Evolutionary conservation across 495 filamentous ascomycete genomes (phyloP).

Genomic region (Pyrenula aspistea): DNA sequence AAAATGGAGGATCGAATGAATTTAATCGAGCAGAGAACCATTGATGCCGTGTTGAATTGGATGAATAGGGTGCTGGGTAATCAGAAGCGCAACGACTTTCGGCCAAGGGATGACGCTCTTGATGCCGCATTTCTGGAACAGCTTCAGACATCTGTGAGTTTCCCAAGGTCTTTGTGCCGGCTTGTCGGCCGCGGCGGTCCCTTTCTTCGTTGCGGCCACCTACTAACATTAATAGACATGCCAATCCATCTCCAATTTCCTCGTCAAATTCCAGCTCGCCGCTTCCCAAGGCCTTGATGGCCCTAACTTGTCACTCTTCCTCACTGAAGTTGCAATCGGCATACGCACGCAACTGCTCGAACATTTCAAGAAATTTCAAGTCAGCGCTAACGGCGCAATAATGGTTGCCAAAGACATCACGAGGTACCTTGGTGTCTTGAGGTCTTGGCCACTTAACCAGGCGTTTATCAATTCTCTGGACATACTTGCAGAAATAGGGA

Average conservation of each 20-base stretch:
- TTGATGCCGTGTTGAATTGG: slow-evolving; percentile 76
- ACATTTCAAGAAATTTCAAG: slow-evolving; percentile 86
- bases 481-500: slow-evolving; percentile 85
- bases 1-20: slow-evolving; percentile 84
- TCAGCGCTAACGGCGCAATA: slow-evolving; percentile 82
- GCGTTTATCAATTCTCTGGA: slow-evolving; percentile 59
- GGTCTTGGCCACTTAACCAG: slow-evolving; percentile 58
- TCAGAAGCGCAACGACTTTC: slow-evolving; percentile 89
- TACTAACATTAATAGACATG: slow-evolving; percentile 44
- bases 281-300: slow-evolving; percentile 52
- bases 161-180: neutral
- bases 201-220: neutral
- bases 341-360: slow-evolving; percentile 69
- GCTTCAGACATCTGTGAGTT: slow-evolving; percentile 60
- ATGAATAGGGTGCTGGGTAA: slow-evolving; percentile 56
- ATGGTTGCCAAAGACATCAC: slow-evolving; percentile 95
- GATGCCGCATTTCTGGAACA: slow-evolving; percentile 55
- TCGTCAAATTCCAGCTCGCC: slow-evolving; percentile 49
- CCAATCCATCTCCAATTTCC: slow-evolving; percentile 61
- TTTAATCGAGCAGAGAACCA: slow-evolving; percentile 69
- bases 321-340: slow-evolving; percentile 73
- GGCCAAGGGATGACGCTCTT: slow-evolving; percentile 74
- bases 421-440: slow-evolving; percentile 72
- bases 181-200: too few species aligned
- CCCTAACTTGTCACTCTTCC: slow-evolving; percentile 63